These are phyloP conservation scores for Umbilicaria muhlenbergii DNA, from an alignment of 495 filamentous ascomycete species.

Conservation along the genomic window DNA sequence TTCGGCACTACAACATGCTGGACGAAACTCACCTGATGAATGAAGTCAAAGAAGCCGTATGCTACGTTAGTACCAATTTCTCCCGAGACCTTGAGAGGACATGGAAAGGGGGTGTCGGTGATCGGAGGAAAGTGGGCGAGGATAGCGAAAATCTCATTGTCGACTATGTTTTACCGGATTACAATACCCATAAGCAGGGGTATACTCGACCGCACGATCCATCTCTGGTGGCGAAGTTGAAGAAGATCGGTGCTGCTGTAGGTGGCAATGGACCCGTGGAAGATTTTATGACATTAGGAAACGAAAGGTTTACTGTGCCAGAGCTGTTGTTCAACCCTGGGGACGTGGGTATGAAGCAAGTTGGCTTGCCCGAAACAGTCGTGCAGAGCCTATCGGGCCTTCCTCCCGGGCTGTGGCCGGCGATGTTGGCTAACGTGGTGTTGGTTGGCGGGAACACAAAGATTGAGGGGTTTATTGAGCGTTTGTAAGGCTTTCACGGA, in stretches of 20 bases:
- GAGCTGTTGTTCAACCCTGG: constrained; percentile 77
- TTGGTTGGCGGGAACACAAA: constrained; percentile 76
- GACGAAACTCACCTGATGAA: constrained; percentile 87
- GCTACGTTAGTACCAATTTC: constrained; percentile 73
- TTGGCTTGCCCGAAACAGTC: constrained; percentile 65
- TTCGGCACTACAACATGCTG: constrained; percentile 85
- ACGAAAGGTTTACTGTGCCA: constrained; percentile 82
- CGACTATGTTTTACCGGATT: constrained; percentile 90
- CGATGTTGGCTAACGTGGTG: constrained; percentile 72
- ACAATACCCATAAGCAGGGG: constrained; percentile 58
- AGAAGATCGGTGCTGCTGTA: constrained; percentile 37
- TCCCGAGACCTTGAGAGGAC: constrained; percentile 59
- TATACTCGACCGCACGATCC: constrained; percentile 65
- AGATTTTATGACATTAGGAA: constrained; percentile 72
- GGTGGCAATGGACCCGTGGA: constrained; percentile 44
- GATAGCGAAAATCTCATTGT: constrained; percentile 62
- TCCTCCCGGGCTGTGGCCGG: constrained; percentile 60
- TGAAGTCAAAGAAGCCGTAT: constrained; percentile 84
- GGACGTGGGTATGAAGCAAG: constrained; percentile 77
- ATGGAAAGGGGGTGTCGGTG: constrained; percentile 51
- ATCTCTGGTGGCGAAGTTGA: constrained; percentile 38
- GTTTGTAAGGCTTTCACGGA: constrained; percentile 35
- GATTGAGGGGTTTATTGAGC: constrained; percentile 66
- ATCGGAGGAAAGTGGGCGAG: constrained; percentile 4
- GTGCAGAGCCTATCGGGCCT: constrained; percentile 65